These are phyloP conservation scores for Metschnikowia anglica DNA, from an alignment of 805 yeast species.

Conservation along the genomic window DNA sequence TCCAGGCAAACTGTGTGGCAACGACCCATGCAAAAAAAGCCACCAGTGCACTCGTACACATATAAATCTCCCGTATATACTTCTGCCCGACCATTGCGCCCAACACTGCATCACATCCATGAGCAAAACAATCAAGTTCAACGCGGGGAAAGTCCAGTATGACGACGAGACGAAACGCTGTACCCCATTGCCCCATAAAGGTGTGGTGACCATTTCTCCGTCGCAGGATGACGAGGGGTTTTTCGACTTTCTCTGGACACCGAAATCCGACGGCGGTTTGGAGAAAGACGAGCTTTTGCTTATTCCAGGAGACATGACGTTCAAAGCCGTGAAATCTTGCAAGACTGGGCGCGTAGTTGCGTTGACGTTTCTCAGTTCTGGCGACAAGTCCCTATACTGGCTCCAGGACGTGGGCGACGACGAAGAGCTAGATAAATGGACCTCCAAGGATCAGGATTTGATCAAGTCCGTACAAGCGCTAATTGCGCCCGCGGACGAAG, in stretches of 20 bases:
- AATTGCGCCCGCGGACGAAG: conserved; percentile 20
- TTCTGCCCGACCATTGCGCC: neutral
- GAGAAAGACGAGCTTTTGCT: conserved; percentile 65
- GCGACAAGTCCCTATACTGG: conserved; percentile 66
- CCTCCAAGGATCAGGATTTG: conserved; percentile 55
- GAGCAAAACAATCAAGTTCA: conserved; percentile 49
- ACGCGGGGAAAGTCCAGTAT: conserved; percentile 75
- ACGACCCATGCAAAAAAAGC: too few relatives aligned
- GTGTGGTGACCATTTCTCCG: conserved; percentile 58
- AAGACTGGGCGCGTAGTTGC: conserved; percentile 76
- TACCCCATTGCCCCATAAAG: conserved; percentile 70
- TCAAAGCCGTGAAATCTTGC: conserved; percentile 68
- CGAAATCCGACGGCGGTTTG: conserved; percentile 51
- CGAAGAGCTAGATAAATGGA: conserved; percentile 55
- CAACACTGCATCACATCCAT: neutral
- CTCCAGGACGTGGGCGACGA: conserved; percentile 72
- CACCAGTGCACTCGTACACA: too few relatives aligned
- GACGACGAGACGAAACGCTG: conserved; percentile 61
- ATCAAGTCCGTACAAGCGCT: conserved; percentile 23
- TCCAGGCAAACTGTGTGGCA: too few relatives aligned
- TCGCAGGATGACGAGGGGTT: conserved; percentile 71
- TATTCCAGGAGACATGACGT: conserved; percentile 83
- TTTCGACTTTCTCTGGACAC: conserved; percentile 69
- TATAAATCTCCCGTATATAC: neutral
- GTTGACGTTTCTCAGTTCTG: conserved; percentile 60